phyloP scores from a whole-genome alignment of 345 rosid species.

The Eucalyptus cloeziana region DNA sequence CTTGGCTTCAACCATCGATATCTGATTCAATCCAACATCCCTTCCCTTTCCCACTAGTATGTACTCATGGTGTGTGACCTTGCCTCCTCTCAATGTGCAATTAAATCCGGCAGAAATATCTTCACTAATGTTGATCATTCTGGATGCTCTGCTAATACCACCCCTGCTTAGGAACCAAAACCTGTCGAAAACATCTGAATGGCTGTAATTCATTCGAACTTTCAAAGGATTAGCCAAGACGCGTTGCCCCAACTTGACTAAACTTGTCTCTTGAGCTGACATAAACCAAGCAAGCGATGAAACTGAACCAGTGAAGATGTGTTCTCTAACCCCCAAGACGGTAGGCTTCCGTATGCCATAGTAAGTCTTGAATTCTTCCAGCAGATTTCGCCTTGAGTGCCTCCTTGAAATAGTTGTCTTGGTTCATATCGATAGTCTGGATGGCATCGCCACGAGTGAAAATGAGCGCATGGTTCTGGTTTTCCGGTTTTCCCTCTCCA shows the following conservation, averaged over 20 bases:
- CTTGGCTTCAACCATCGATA: background rate
- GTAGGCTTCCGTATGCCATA: background rate
- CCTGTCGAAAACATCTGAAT: constrained; percentile 28
- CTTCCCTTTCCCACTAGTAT: background rate
- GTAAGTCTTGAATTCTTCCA: constrained; percentile 53
- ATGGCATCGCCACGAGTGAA: constrained; percentile 94
- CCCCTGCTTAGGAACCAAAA: constrained; percentile 31
- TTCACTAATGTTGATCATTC: background rate
- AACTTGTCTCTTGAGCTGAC: background rate
- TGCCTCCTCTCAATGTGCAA: background rate
- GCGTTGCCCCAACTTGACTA: background rate
- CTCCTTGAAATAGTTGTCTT: constrained; percentile 94
- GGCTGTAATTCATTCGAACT: constrained; percentile 34
- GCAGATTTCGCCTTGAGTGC: constrained; percentile 86
- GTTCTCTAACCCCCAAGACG: background rate
- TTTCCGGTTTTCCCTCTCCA: constrained; percentile 94
- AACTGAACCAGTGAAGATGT: background rate
- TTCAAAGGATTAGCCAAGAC: constrained; percentile 26
- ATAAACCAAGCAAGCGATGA: background rate
- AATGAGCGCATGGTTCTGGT: constrained; percentile 91
- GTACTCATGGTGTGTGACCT: background rate
- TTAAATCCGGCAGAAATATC: background rate
- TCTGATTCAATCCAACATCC: background rate
- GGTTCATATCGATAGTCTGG: constrained; percentile 97
- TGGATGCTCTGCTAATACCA: constrained; percentile 11